Base-by-base conservation (phyloP, 192 early-diverging fungal species). In the Backusella mclennaniae region DNA sequence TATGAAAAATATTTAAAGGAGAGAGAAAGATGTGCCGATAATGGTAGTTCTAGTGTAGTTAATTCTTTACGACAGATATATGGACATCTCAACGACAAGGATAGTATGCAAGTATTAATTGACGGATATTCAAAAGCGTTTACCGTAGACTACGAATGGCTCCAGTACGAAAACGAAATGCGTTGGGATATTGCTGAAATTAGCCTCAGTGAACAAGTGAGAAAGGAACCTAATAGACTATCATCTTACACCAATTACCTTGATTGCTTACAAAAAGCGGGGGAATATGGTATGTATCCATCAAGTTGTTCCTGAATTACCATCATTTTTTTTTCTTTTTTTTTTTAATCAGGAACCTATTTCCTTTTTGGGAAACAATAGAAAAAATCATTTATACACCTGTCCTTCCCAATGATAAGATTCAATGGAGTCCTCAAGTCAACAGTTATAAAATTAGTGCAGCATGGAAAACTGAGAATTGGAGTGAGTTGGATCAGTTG, bases 101-200 rank as follows among this genome's bases (percentile, higher is more conserved):
- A 94, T 78, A 88, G 87, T 1, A 86, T 95, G 83, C 88, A 89
- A 33, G 93, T 92, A 7, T 78, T 94, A 3, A 81, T 89, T 5
- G 86, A 76, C 21, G 63, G 85, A 59, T 83, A 92, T 76, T 71
- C 84, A 1, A 82, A 81, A 2, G 7, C n/a, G 21, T 87, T 86
- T 12, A 83, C 83, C 0, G 29, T 85, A 39, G 90, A 92, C n/a
- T 89, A 93, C 76, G 87, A 93, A 56, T 82, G 93, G 19, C 70
- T 90, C 1, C 88, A 89, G 31, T 88, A 90, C 76, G 90, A 93
- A 71, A 82, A 84, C 21, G 84, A 85, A 0, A 92, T 89, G 38
- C 76, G 80, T 21, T 95, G 92, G 92, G 88, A 83, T 12, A 75
- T 84, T 9, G 93, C 92, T 3, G 91, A 93, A 63, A 7, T 33